Percentiles rank a stretch among this genome's conserved stretches.
These are phyloP conservation scores for Vitis hybrid DNA, from an alignment of 177 flowering plant genomes.

Conservation along the genomic window DNA sequence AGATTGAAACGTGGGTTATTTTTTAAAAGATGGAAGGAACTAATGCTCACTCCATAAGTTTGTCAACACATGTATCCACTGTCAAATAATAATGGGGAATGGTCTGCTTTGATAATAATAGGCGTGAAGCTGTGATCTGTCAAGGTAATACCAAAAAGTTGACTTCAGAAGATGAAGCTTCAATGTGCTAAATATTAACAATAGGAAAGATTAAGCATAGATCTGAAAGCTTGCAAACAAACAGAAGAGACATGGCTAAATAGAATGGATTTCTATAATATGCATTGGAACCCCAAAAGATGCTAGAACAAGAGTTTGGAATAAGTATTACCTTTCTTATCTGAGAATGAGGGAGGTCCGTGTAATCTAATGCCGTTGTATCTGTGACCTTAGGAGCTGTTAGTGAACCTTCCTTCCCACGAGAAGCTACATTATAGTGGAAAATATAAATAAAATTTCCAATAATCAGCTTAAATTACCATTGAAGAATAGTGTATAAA, in stretches of 20 bases:
- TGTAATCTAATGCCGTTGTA: constrained; percentile 49
- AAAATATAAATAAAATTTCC: not conserved
- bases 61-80: constrained; percentile 87
- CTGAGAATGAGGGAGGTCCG: constrained; percentile 82
- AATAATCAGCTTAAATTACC: not conserved
- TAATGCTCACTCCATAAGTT: constrained; percentile 78
- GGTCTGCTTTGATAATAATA: constrained; percentile 90
- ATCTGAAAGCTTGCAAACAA: not conserved
- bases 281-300: not conserved
- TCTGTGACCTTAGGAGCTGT: constrained; percentile 42
- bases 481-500: no score
- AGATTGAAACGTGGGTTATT: not conserved
- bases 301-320: not conserved
- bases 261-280: not conserved
- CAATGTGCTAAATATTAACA: not conserved
- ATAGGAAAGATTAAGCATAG: not conserved
- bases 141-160: constrained; percentile 4
- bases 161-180: not conserved
- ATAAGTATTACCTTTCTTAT: constrained; percentile 74
- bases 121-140: constrained; percentile 90
- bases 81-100: constrained; percentile 97
- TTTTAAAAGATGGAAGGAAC: constrained; percentile 1
- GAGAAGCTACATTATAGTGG: constrained; percentile 52
- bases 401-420: constrained; percentile 52
- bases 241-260: not conserved